These are phyloP conservation scores for Curvularia sp. DNA, from an alignment of 2,329 filamentous ascomycete genomes.

Conservation along the genomic window DNA sequence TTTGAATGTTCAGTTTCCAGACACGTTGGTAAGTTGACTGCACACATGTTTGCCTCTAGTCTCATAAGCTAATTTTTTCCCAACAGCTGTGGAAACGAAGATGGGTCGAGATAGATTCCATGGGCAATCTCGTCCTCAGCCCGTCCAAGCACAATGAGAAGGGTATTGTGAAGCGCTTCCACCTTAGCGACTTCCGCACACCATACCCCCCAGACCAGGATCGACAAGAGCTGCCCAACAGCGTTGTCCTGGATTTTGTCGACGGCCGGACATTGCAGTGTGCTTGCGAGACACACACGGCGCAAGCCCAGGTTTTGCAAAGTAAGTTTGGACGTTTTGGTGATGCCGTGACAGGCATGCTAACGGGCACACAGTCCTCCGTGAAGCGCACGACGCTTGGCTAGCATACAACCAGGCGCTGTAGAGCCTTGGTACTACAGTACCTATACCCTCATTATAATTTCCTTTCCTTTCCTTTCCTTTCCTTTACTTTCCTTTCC, in stretches of 20 bases:
- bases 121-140: constrained; percentile 83
- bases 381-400: constrained; percentile 51
- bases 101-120: constrained; percentile 82
- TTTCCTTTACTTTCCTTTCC: constrained; percentile 14
- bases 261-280: constrained; percentile 69
- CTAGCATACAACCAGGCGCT: constrained; percentile 41
- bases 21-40: constrained; percentile 69
- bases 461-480: constrained; percentile 13
- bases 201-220: constrained; percentile 90
- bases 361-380: constrained; percentile 41
- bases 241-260: constrained; percentile 69
- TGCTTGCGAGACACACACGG: constrained; percentile 54
- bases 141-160: constrained; percentile 69
- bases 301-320: constrained; percentile 48
- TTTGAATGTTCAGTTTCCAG: constrained; percentile 96
- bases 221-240: constrained; percentile 90
- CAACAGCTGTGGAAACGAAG: constrained; percentile 86
- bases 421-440: constrained; percentile 15
- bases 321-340: constrained; percentile 31
- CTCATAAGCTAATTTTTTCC: constrained; percentile 11
- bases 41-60: too few species aligned
- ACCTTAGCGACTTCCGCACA: constrained; percentile 80
- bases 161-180: constrained; percentile 78
- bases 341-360: neutral
- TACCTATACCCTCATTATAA: constrained; percentile 13